Percentiles rank a stretch among this genome's conserved stretches.
Conservation (phyloP, 257 asterid genomes). For the Primulina eburnea region DNA sequence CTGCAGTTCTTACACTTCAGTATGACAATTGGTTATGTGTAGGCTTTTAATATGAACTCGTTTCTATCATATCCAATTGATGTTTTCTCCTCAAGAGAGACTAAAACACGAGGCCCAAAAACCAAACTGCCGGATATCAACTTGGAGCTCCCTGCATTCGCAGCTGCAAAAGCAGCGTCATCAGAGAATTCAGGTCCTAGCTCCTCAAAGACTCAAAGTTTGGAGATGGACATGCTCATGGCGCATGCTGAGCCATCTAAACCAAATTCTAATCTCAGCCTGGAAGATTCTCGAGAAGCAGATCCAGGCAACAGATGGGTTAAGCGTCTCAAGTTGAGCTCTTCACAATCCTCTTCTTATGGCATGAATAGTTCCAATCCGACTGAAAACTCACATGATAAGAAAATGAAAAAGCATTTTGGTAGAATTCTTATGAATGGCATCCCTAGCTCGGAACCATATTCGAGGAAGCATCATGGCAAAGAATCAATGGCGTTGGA, state of each 20-base stretch:
- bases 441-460: slow-evolving; percentile 27
- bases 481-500: slow-evolving; percentile 27
- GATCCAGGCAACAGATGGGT: slow-evolving; percentile 66
- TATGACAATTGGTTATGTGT: slow-evolving; percentile 10
- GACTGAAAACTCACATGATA: slow-evolving; percentile 33
- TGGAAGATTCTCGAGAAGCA: slow-evolving; percentile 21
- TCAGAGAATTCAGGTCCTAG: slow-evolving; percentile 36
- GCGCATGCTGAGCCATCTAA: slow-evolving; percentile 46
- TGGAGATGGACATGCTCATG: slow-evolving; percentile 57
- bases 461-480: slow-evolving; percentile 24
- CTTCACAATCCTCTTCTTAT: slow-evolving; percentile 35
- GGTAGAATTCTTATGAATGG: slow-evolving; percentile 24
- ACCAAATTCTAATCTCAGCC: slow-evolving; percentile 26
- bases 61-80: not conserved
- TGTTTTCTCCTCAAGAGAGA: slow-evolving; percentile 27
- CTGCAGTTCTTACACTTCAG: not conserved
- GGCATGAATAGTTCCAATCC: slow-evolving; percentile 40
- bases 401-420: slow-evolving; percentile 23
- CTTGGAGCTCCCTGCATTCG: slow-evolving; percentile 43
- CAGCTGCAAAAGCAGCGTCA: slow-evolving; percentile 30
- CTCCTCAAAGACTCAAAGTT: slow-evolving; percentile 75
- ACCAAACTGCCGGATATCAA: slow-evolving; percentile 40
- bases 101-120: slow-evolving; percentile 9
- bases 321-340: slow-evolving; percentile 60
- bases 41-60: slow-evolving; percentile 29